Evolutionary conservation across 305 asterid genomes (phyloP).

Genomic region (Withania somnifera): DNA sequence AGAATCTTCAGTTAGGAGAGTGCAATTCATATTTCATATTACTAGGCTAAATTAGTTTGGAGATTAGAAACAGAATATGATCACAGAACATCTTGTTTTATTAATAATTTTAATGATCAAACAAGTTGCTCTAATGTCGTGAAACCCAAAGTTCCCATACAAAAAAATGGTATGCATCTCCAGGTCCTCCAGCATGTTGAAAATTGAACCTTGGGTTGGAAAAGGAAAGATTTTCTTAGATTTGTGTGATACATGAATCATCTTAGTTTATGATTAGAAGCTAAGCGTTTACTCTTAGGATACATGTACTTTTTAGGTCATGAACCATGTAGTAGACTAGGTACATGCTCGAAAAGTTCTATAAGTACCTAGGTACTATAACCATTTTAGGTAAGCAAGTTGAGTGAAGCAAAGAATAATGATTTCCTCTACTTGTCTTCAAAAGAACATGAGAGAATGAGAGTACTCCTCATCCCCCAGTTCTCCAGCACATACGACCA

Average conservation of each 20-base stretch:
- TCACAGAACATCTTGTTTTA: background rate
- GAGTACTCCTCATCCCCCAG: background rate
- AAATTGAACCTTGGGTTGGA: background rate
- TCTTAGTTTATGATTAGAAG: background rate
- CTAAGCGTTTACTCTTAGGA: background rate
- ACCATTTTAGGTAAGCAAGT: background rate
- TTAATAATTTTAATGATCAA: too few relatives aligned
- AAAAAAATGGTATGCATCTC: background rate
- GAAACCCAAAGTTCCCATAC: background rate
- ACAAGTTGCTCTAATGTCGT: background rate
- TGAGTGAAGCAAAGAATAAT: background rate
- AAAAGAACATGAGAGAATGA: background rate
- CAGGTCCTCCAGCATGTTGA: background rate
- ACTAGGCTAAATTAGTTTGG: background rate
- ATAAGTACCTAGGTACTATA: background rate
- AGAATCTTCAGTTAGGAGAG: background rate
- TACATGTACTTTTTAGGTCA: background rate
- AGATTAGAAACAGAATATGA: background rate
- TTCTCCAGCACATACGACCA: background rate
- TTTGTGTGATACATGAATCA: background rate
- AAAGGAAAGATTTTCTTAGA: background rate
- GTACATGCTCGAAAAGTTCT: background rate
- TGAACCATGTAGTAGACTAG: background rate
- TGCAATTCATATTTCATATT: too few relatives aligned
- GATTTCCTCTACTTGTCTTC: background rate